Conservation (phyloP, 1,284 basidiomycete species). For the Gastroboletus turbinatus region DNA sequence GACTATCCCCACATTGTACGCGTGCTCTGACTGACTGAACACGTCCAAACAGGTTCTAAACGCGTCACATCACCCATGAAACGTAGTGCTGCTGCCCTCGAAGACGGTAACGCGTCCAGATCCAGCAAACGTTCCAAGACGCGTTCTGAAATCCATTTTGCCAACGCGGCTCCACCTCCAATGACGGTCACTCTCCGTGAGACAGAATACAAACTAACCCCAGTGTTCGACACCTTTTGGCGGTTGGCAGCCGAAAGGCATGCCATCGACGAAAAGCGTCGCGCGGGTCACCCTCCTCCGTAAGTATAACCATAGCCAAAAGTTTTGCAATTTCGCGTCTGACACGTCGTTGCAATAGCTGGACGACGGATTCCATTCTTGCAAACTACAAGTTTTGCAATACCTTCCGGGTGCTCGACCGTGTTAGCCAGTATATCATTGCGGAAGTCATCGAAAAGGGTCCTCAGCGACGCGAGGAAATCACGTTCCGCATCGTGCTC, state of each 20-base stretch:
- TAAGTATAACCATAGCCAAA: constrained; percentile 34
- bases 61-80: constrained; percentile 12
- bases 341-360: constrained; percentile 37
- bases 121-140: constrained; percentile 29
- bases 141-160: constrained; percentile 19
- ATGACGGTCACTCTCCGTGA: constrained; percentile 39
- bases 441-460: constrained; percentile 62
- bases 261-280: constrained; percentile 52
- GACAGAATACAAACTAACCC: constrained; percentile 41
- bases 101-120: constrained; percentile 12
- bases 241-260: constrained; percentile 54
- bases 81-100: constrained; percentile 15
- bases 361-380: constrained; percentile 57
- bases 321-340: constrained; percentile 13
- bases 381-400: constrained; percentile 56
- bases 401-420: constrained; percentile 60
- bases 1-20: neutral
- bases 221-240: constrained; percentile 63
- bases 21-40: constrained; percentile 3
- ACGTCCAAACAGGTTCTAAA: neutral
- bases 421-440: constrained; percentile 58
- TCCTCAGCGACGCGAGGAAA: constrained; percentile 49
- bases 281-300: constrained; percentile 48
- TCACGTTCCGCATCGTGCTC: constrained; percentile 59
- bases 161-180: constrained; percentile 19